A percentile compares a stretch with the other conserved stretches of the same genome.
Conservation (phyloP, 1,284 basidiomycete genomes). For the Cutaneotrichosporon sp. region DNA sequence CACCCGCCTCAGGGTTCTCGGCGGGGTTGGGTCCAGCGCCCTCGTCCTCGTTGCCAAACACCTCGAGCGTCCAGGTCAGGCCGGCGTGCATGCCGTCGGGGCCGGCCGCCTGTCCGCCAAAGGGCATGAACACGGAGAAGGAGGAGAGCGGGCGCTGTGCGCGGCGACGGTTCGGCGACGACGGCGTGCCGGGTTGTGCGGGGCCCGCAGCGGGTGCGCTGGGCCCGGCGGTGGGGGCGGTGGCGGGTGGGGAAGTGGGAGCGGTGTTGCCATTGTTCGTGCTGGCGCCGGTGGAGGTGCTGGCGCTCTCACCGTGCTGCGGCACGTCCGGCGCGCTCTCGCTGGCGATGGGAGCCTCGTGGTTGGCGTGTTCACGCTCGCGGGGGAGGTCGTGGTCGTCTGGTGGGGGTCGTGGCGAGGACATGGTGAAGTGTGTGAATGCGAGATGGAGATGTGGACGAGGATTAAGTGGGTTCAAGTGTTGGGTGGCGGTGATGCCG, state of each 20-base stretch:
- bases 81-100: constrained; percentile 13
- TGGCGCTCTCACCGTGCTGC: neutral
- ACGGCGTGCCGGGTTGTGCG: neutral
- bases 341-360: neutral
- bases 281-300: neutral
- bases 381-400: neutral
- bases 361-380: neutral
- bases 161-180: constrained; percentile 6
- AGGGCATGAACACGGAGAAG: constrained; percentile 10
- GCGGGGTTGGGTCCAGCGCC: neutral
- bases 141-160: constrained; percentile 8
- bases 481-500: neutral
- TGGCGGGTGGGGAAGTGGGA: neutral
- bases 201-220: neutral
- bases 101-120: constrained; percentile 1
- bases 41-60: constrained; percentile 21
- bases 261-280: neutral
- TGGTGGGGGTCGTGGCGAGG: neutral
- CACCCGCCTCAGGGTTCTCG: no score
- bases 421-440: neutral
- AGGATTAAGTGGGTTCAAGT: neutral
- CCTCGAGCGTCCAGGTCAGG: constrained; percentile 22
- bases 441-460: neutral
- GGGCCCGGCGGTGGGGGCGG: neutral
- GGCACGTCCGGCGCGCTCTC: neutral